Base-by-base conservation (phyloP, 495 filamentous ascomycete species). In the Penicillium riverlandense region DNA sequence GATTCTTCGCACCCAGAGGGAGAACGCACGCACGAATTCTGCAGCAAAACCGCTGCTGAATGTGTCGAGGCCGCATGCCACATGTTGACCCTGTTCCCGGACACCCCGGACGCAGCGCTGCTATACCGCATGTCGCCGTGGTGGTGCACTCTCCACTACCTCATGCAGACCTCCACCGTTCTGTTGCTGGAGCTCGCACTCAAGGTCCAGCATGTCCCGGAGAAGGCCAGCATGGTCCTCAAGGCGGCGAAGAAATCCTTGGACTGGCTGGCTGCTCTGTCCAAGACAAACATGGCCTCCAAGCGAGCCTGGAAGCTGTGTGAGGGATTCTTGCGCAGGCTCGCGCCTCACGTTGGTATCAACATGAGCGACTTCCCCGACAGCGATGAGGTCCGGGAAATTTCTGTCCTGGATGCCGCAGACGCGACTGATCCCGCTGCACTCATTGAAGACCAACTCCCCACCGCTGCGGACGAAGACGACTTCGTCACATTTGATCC, bases 121-220 rank as follows among this genome's bases (percentile, higher is more conserved):
- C 56, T 83, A 3, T 73, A 80, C 50, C 62, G 63, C 11, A 66
- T 70, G 15, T 66, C 69, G 2, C 76, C 78, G 14, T 85, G 80
- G 79, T 85, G 82, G 82, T 76, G 69, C 42, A 66, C 75, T 6
- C 55, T 84, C 1, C 82, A 84, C 55, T 78, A 79, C 36, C 55
- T 84, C 11, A 82, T 80, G 65, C 78, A 82, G 58, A 75, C 80
- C 11, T 66, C 74, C 0, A 72, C 71, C 0, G 68, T 84, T 1
- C 63, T 85, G 4, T 66, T 84, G 31, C 57, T 82, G 8, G 82
- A 84, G 41, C 69, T 80, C 35, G 61, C 75, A 12, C 78, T 75
- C 45, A 56, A 61, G 28, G 65, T 67, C 11, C 68, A 77, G 45
- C 76, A 80, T 54, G 72, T 75, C n/a, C 74, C 76, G 1, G 65